Evolutionary conservation across 495 filamentous ascomycete species (phyloP).

Genomic region (Neurospora tetraspora): DNA sequence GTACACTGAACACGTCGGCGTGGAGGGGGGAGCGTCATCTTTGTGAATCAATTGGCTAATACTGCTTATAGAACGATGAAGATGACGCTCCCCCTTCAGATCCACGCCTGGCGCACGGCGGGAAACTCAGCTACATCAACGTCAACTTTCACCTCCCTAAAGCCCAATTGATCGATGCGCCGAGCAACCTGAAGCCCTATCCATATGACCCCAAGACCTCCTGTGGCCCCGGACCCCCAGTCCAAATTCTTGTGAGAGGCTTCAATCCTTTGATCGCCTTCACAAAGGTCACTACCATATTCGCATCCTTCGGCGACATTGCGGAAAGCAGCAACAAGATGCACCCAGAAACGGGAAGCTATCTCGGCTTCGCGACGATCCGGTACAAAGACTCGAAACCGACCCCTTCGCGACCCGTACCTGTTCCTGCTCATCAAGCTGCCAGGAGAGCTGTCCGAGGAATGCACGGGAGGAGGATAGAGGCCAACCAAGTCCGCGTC

Average conservation of each 20-base stretch:
- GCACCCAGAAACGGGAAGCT: constrained; percentile 84
- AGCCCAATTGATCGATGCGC: constrained; percentile 59
- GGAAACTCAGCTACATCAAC: constrained; percentile 47
- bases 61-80: constrained; percentile 42
- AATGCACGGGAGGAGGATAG: constrained; percentile 61
- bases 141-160: constrained; percentile 63
- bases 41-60: constrained; percentile 42
- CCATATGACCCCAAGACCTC: constrained; percentile 70
- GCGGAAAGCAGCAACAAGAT: constrained; percentile 81
- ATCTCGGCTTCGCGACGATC: constrained; percentile 84
- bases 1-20: constrained; percentile 36
- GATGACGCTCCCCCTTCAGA: constrained; percentile 61
- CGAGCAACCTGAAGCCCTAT: constrained; percentile 69
- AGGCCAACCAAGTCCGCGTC: constrained; percentile 61
- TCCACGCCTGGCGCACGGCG: constrained; percentile 59
- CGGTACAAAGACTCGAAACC: constrained; percentile 68
- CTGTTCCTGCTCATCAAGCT: constrained; percentile 58
- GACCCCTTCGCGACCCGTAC: constrained; percentile 30
- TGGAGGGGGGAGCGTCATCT: constrained; percentile 46
- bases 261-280: constrained; percentile 83
- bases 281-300: constrained; percentile 67
- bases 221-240: constrained; percentile 78
- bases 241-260: constrained; percentile 81
- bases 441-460: constrained; percentile 66
- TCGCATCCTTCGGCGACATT: constrained; percentile 81